Percentiles rank a stretch among this genome's conserved stretches.
These are phyloP conservation scores for Schizochytrium sp. DNA, from an alignment of 108 stramenopile species.

Conservation along the genomic window DNA sequence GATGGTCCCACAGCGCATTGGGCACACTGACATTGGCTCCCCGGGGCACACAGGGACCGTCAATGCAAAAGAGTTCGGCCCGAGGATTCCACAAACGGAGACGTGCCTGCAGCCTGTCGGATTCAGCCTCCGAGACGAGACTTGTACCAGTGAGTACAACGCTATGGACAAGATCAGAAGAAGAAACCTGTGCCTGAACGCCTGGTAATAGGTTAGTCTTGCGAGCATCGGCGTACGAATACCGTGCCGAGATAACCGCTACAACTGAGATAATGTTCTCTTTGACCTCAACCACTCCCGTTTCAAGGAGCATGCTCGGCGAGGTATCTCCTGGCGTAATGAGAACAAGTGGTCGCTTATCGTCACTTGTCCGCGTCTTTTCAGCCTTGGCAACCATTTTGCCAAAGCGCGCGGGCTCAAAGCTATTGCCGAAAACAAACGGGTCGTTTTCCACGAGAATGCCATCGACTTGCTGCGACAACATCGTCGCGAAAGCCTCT, in stretches of 20 bases:
- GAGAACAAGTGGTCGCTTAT: not conserved
- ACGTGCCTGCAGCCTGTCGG: not conserved
- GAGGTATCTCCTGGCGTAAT: not conserved
- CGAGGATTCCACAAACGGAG: not conserved
- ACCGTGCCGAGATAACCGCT: not conserved
- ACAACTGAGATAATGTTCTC: not conserved
- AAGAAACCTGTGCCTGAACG: not conserved
- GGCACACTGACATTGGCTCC: not conserved
- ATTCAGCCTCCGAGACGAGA: not conserved
- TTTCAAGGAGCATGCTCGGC: not conserved
- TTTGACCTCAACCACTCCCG: not conserved
- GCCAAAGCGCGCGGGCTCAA: not conserved
- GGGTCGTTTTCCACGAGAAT: not conserved
- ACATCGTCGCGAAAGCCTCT: not conserved
- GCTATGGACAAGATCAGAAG: not conserved
- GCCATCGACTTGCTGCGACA: not conserved
- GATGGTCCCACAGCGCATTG: not conserved
- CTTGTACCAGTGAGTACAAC: not conserved
- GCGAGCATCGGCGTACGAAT: not conserved
- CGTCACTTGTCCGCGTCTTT: too few species aligned
- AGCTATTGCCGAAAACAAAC: not conserved
- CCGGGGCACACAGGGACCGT: not conserved
- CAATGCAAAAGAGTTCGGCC: not conserved
- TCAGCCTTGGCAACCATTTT: not conserved
- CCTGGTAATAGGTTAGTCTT: not conserved